Conservation (phyloP, 192 early-diverging fungal genomes). For the Allomyces macrogynus region DNA sequence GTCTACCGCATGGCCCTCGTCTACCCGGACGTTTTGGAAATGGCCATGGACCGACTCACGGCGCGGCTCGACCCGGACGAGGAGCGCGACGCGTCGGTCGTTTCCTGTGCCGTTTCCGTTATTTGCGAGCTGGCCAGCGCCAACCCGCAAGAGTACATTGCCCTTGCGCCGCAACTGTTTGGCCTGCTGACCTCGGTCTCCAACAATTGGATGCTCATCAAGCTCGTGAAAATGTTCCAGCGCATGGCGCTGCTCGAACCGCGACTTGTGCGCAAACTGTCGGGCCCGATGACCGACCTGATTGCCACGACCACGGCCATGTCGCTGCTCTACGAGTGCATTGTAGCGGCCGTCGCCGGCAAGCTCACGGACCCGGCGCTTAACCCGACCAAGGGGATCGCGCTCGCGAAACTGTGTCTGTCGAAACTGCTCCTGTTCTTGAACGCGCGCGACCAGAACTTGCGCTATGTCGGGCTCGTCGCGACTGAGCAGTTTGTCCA, state of each 20-base stretch:
- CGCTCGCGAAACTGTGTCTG: constrained; percentile 62
- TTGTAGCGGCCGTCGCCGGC: constrained; percentile 77
- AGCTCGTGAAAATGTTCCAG: constrained; percentile 94
- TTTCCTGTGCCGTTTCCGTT: constrained; percentile 81
- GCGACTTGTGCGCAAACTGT: constrained; percentile 70
- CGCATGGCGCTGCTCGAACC: constrained; percentile 82
- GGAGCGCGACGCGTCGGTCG: constrained; percentile 28
- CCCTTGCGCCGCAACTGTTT: constrained; percentile 85
- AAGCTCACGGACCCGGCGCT: constrained; percentile 54
- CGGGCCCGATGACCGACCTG: constrained; percentile 58
- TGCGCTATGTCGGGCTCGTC: neutral
- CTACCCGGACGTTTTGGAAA: constrained; percentile 67
- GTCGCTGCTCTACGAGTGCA: constrained; percentile 95
- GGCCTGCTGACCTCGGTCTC: constrained; percentile 66
- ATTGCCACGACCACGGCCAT: constrained; percentile 79
- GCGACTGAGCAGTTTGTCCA: neutral
- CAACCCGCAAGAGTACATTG: constrained; percentile 83
- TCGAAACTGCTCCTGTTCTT: constrained; percentile 61
- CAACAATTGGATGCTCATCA: constrained; percentile 99
- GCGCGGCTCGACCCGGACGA: constrained; percentile 44
- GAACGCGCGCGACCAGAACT: constrained; percentile 75
- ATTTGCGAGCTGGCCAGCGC: constrained; percentile 85
- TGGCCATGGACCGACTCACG: constrained; percentile 62
- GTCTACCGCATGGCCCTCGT: constrained; percentile 76
- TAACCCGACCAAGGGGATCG: constrained; percentile 22